Evolutionary conservation across 176 grass and related monocot genomes (phyloP), one percentile per base, ranked within the genome.

Genomic region (Oryza glumipatula): DNA sequence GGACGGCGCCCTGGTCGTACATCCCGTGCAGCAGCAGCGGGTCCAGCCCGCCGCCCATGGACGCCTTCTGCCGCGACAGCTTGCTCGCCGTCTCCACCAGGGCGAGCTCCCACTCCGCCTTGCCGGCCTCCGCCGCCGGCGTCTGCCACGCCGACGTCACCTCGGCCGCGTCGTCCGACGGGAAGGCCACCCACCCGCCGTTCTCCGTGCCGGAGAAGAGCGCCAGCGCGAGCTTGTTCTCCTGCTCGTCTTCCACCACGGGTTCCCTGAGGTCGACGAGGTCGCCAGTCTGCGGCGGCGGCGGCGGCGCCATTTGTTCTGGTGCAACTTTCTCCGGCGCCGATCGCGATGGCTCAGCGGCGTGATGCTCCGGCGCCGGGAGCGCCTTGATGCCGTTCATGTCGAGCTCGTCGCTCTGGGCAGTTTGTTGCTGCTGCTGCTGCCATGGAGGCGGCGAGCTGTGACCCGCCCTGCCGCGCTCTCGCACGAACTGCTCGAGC

Each of bases 51-150:
- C 96, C 96, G 47, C 89, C 93, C 66, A 98, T 36, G 16, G 82
- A 38, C 0, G 89, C 85, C 33, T 84, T 80, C 30, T 98, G 93
- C 64, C 83, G 80, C 0, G 87, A 87, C 54, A 95, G 87, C 80
- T 74, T 94, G 80, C 91, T 98, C 9, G 91, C 83, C 9, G 89
- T 95, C 43, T 95, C 96, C 54, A 95, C 93, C 0, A 98, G 85
- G 8, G 77, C 87, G 3, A 95, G 65, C 87, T 95, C 96, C 96
- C 96, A 98, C 54, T 94, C 93, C 9, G 85, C 85, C 66, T 95
- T 98, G 46, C 91, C 91, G 1, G 76, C 16, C 76, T 98, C 92
- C 1, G 89, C 88, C 0, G 91, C 93, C 12, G 87, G 85, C 33
- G 84, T 95, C 67, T 95, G 73, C 95, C 92, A 98, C 65, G 93